These are phyloP conservation scores for Vicia sativa DNA, from an alignment of 306 rosid genomes.

Conservation along the genomic window DNA sequence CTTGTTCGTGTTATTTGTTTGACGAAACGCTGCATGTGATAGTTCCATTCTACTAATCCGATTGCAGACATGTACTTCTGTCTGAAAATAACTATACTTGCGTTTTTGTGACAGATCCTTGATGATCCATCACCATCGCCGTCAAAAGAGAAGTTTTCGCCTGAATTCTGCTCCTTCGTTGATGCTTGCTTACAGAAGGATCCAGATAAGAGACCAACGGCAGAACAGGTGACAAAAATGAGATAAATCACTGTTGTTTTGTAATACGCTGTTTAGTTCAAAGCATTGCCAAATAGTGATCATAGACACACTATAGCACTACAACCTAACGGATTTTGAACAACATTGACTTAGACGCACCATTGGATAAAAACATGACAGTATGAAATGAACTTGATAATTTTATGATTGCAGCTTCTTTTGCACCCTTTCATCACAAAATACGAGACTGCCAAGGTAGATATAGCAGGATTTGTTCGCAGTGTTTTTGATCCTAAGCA, in stretches of 20 bases:
- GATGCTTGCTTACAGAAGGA: slow-evolving; percentile 91
- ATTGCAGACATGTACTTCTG: neutral
- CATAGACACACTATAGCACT: no score
- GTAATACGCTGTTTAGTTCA: no score
- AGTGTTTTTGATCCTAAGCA: slow-evolving; percentile 90
- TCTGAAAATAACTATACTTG: slow-evolving; percentile 31
- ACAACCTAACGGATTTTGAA: no score
- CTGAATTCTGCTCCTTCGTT: slow-evolving; percentile 88
- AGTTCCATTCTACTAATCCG: slow-evolving; percentile 21
- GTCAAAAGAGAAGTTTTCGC: slow-evolving; percentile 72
- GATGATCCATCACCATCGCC: slow-evolving; percentile 98
- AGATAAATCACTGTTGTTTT: neutral
- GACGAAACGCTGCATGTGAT: neutral
- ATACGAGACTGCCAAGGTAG: slow-evolving; percentile 57
- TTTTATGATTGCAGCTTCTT: slow-evolving; percentile 72
- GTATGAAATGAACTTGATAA: slow-evolving; percentile 38
- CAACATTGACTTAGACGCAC: neutral
- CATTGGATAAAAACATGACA: slow-evolving; percentile 10
- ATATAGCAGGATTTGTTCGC: slow-evolving; percentile 78
- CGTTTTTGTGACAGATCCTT: slow-evolving; percentile 67
- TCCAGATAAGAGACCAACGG: slow-evolving; percentile 87
- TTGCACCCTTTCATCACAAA: slow-evolving; percentile 79
- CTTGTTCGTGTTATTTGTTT: slow-evolving; percentile 18
- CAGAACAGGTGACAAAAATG: slow-evolving; percentile 72
- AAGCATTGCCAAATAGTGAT: no score